phyloP scores from a whole-genome alignment of 371 early-diverging fungal genomes.

The Circinella minor region DNA sequence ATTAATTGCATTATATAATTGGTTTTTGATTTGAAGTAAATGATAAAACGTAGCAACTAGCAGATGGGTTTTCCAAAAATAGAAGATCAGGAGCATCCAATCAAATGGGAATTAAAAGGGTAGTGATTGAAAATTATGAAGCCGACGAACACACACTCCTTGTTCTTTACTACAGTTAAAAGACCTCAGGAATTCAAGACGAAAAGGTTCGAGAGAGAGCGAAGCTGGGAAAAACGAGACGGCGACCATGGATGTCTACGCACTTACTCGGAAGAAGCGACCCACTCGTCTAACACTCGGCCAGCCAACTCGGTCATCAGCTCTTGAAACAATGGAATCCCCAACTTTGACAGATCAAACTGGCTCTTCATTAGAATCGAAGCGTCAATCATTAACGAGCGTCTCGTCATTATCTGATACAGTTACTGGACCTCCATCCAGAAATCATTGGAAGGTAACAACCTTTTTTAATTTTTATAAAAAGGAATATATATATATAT shows the following conservation, averaged over 20 bases:
- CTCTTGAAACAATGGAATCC: slow-evolving; percentile 19
- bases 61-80: too few species aligned
- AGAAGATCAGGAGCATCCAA: too few species aligned
- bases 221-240: slow-evolving; percentile 4
- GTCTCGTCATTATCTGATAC: slow-evolving; percentile 20
- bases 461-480: not conserved
- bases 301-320: slow-evolving; percentile 27
- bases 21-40: too few species aligned
- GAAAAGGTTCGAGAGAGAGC: not conserved
- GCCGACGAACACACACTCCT: too few species aligned
- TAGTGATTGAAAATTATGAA: too few species aligned
- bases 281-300: slow-evolving; percentile 63
- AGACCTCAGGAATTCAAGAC: not conserved
- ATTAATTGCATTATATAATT: too few species aligned
- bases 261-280: slow-evolving; percentile 61
- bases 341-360: slow-evolving; percentile 25
- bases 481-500: not conserved
- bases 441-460: slow-evolving; percentile 56
- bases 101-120: too few species aligned
- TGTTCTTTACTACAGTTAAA: too few species aligned
- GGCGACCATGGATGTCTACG: slow-evolving; percentile 60
- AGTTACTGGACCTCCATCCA: slow-evolving; percentile 46
- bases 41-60: too few species aligned
- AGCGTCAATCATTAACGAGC: slow-evolving; percentile 18
- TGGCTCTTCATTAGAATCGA: slow-evolving; percentile 19